These are phyloP conservation scores for Trichoderma lentiforme DNA, from an alignment of 2,329 filamentous ascomycete species.

Conservation along the genomic window DNA sequence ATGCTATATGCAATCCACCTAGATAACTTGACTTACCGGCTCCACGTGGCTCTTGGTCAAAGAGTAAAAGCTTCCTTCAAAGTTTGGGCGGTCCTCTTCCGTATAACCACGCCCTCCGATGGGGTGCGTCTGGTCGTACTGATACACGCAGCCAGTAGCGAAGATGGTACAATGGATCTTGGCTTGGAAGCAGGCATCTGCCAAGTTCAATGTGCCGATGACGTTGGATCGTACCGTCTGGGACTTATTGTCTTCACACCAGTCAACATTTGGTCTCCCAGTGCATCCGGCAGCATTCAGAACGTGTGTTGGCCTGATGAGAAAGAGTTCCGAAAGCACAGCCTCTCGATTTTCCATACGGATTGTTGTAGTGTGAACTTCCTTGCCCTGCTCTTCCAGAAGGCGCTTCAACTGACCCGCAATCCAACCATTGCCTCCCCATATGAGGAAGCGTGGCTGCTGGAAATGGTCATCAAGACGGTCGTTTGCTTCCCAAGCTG, in stretches of 20 bases:
- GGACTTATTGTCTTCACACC: constrained; percentile 68
- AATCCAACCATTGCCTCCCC: constrained; percentile 63
- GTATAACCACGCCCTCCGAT: constrained; percentile 58
- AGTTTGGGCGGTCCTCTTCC: constrained; percentile 63
- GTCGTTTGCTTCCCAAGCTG: background rate
- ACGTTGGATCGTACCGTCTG: constrained; percentile 66
- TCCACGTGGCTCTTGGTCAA: constrained; percentile 64
- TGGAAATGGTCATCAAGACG: background rate
- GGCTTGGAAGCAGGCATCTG: constrained; percentile 57
- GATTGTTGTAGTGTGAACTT: constrained; percentile 57
- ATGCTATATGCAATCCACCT: background rate
- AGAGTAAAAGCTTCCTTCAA: constrained; percentile 65
- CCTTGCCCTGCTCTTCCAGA: constrained; percentile 57
- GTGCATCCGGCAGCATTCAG: constrained; percentile 65
- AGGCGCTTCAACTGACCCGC: constrained; percentile 58
- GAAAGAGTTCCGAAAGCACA: constrained; percentile 55
- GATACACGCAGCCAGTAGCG: constrained; percentile 66
- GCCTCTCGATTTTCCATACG: constrained; percentile 62
- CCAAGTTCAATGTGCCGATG: constrained; percentile 61
- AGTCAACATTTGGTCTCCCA: constrained; percentile 66
- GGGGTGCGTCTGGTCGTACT: constrained; percentile 59
- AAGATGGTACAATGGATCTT: constrained; percentile 63
- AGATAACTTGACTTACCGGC: constrained; percentile 26
- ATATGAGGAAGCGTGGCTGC: constrained; percentile 54
- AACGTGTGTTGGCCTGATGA: constrained; percentile 62